phyloP scores from a whole-genome alignment of 345 rosid species.

The Gossypium sturtianum region DNA sequence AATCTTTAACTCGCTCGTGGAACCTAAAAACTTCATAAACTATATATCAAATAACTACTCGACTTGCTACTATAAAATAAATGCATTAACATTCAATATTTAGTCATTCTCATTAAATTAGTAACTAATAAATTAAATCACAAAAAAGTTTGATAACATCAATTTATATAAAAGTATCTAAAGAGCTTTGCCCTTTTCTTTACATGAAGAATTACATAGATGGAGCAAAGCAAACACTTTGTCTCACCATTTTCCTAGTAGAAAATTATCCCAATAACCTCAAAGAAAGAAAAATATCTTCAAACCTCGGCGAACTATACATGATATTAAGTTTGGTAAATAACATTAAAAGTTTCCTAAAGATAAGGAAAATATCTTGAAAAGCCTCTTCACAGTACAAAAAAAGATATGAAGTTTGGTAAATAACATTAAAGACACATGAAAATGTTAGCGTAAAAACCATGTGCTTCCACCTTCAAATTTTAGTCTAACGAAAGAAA shows the following conservation, averaged over 20 bases:
- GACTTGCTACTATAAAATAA: no score
- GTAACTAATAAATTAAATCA: no score
- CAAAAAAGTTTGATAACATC: no score
- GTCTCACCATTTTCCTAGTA: background rate
- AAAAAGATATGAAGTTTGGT: background rate
- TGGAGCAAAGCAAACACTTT: background rate
- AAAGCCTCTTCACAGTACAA: background rate
- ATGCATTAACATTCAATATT: no score
- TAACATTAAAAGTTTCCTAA: background rate
- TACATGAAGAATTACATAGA: background rate
- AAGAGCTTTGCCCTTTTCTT: background rate
- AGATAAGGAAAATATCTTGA: background rate
- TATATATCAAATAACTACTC: no score
- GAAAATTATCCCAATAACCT: background rate
- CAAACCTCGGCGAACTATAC: background rate
- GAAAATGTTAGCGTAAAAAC: background rate
- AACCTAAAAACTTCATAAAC: no score
- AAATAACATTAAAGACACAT: background rate
- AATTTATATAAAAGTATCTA: background rate
- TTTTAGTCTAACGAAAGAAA: background rate
- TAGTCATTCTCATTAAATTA: no score
- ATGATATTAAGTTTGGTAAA: background rate
- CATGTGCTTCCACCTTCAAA: slow-evolving; percentile 1
- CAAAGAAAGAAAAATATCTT: background rate
- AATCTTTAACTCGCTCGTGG: no score